These are phyloP conservation scores for Esteya vermicola DNA, from an alignment of 2,329 filamentous ascomycete species.

Conservation along the genomic window DNA sequence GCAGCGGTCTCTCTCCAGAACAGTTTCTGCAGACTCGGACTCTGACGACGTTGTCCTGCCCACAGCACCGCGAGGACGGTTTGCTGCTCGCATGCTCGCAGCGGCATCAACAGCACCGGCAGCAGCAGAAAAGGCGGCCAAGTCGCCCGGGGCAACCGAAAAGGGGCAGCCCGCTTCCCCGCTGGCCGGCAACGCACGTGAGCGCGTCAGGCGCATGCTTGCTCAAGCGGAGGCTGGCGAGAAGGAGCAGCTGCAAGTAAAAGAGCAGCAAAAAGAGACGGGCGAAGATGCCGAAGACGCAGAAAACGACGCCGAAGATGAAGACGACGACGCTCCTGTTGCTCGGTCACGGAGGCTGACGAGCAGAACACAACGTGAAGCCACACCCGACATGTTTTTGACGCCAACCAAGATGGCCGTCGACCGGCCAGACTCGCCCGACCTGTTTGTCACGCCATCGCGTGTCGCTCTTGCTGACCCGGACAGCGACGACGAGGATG, in stretches of 20 bases:
- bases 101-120: not conserved
- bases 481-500: slow-evolving; percentile 20
- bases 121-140: slow-evolving; percentile 8
- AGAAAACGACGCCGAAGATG: slow-evolving; percentile 11
- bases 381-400: slow-evolving; percentile 8
- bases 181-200: slow-evolving; percentile 20
- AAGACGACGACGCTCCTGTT: slow-evolving; percentile 21
- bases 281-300: slow-evolving; percentile 5
- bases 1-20: not conserved
- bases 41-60: slow-evolving; percentile 26
- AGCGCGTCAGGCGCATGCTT: slow-evolving; percentile 29
- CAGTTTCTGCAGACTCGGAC: slow-evolving; percentile 13
- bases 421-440: slow-evolving; percentile 25
- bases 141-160: slow-evolving; percentile 11
- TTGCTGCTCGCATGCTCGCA: slow-evolving; percentile 49
- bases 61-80: slow-evolving; percentile 43
- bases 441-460: slow-evolving; percentile 44
- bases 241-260: slow-evolving; percentile 11
- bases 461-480: too few species aligned
- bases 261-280: slow-evolving; percentile 13
- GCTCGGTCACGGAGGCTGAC: slow-evolving; percentile 18
- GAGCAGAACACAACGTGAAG: slow-evolving; percentile 9
- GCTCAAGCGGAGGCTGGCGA: slow-evolving; percentile 15
- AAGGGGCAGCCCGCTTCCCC: too few species aligned
- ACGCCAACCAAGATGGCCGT: slow-evolving; percentile 6